Conservation (phyloP, 352 stramenopile genomes). For the Saprolegnia diclina region DNA sequence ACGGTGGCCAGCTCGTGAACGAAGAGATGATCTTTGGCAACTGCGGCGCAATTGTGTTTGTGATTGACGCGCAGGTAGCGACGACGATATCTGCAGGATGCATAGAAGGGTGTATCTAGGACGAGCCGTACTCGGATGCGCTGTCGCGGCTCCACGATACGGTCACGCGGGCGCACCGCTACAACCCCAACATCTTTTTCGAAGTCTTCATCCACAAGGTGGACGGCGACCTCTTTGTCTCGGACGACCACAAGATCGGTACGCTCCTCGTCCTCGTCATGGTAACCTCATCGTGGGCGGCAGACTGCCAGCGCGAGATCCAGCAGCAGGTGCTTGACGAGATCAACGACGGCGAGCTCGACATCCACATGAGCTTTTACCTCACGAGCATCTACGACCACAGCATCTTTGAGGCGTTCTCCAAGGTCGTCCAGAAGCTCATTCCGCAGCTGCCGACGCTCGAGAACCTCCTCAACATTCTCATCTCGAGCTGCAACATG, state of each 20-base stretch:
- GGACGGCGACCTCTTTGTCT: conserved; percentile 97
- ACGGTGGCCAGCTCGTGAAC: conserved; percentile 82
- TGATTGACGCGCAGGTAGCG: conserved; percentile 91
- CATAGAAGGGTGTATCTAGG: conserved; percentile 38
- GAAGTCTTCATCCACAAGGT: conserved; percentile 99
- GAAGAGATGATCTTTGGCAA: conserved; percentile 90
- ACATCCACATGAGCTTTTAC: conserved; percentile 92
- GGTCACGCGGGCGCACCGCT: conserved; percentile 73
- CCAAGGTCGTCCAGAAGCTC: conserved; percentile 96
- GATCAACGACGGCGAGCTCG: conserved; percentile 89
- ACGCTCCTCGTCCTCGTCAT: conserved; percentile 7
- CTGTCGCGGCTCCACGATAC: conserved; percentile 85
- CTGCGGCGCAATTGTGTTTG: conserved; percentile 93
- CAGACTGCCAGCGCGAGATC: conserved; percentile 95
- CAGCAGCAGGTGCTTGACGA: conserved; percentile 97
- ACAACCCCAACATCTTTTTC: conserved; percentile 95
- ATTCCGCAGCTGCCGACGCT: conserved; percentile 96
- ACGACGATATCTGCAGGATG: background rate
- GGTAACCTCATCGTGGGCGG: background rate
- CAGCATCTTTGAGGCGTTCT: conserved; percentile 97
- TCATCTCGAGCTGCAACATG: conserved; percentile 97
- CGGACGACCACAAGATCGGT: conserved; percentile 97
- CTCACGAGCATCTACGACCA: conserved; percentile 92
- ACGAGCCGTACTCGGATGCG: conserved; percentile 86
- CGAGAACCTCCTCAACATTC: conserved; percentile 97